These are phyloP conservation scores for Pezicula rhizophila DNA, from an alignment of 2,329 filamentous ascomycete genomes.

Conservation along the genomic window DNA sequence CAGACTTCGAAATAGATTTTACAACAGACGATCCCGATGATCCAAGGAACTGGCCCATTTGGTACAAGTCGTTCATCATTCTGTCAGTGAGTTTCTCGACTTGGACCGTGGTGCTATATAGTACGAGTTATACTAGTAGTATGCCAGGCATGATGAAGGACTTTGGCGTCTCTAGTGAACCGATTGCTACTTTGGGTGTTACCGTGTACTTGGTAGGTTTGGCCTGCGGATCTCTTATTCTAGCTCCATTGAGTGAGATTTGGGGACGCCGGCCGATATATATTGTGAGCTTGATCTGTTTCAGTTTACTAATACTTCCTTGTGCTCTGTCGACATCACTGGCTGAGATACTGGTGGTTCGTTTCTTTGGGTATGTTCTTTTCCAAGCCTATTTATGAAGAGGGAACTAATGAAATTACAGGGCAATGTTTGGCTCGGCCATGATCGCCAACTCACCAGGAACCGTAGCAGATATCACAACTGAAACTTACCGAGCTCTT, in stretches of 20 bases:
- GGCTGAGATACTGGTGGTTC: constrained; percentile 59
- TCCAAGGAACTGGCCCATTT: constrained; percentile 62
- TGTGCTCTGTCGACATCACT: constrained; percentile 65
- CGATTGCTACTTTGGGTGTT: constrained; percentile 66
- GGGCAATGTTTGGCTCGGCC: constrained; percentile 66
- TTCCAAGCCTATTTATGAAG: neutral
- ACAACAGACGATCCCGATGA: constrained; percentile 56
- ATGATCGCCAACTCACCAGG: constrained; percentile 82
- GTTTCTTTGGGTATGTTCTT: constrained; percentile 60
- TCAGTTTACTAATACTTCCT: constrained; percentile 65
- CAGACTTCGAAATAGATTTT: constrained; percentile 70
- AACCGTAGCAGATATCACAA: constrained; percentile 76
- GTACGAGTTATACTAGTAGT: constrained; percentile 71
- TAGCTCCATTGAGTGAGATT: constrained; percentile 69
- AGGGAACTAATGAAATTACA: constrained; percentile 5
- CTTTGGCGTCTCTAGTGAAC: constrained; percentile 52
- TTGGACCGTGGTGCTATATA: constrained; percentile 56
- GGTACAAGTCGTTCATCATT: constrained; percentile 32
- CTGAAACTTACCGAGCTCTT: constrained; percentile 73
- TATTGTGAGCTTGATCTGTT: constrained; percentile 56
- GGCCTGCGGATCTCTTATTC: constrained; percentile 62
- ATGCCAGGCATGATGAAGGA: constrained; percentile 63
- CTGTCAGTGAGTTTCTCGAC: constrained; percentile 30
- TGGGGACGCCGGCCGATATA: constrained; percentile 67
- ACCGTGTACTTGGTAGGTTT: constrained; percentile 75